Percentiles rank a stretch among this genome's conserved stretches.
These are phyloP conservation scores for Lotmaria passim DNA, from an alignment of 208 protist genomes.

Conservation along the genomic window DNA sequence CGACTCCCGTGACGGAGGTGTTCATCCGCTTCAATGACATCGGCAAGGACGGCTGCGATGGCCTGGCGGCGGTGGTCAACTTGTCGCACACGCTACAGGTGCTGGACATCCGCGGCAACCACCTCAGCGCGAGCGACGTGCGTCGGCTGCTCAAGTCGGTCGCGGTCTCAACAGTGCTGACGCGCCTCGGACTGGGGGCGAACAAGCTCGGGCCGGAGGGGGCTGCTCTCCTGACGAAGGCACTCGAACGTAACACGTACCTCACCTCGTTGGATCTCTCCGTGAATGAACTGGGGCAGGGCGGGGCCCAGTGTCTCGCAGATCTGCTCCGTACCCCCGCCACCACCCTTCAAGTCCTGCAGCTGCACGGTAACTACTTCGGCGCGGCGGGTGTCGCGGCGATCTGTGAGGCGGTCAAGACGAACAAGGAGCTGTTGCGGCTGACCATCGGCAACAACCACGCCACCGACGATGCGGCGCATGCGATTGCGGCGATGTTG, in stretches of 20 bases:
- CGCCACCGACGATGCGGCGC: constrained; percentile 66
- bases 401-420: constrained; percentile 60
- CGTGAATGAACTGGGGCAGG: constrained; percentile 83
- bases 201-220: constrained; percentile 90
- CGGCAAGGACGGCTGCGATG: constrained; percentile 89
- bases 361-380: constrained; percentile 85
- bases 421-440: constrained; percentile 63
- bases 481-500: constrained; percentile 73
- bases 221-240: constrained; percentile 58
- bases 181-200: constrained; percentile 54
- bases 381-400: constrained; percentile 47
- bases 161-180: constrained; percentile 69
- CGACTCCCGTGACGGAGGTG: constrained; percentile 67
- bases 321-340: constrained; percentile 58
- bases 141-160: constrained; percentile 81
- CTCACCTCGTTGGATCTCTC: constrained; percentile 86
- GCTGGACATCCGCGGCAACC: constrained; percentile 88
- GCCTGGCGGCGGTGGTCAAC: constrained; percentile 77
- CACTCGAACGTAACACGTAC: constrained; percentile 86
- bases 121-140: constrained; percentile 56
- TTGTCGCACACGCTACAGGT: constrained; percentile 65
- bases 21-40: constrained; percentile 90
- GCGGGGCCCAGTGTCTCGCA: constrained; percentile 66
- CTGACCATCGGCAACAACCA: constrained; percentile 87
- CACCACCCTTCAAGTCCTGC: constrained; percentile 50